Conservation (phyloP, 2,329 filamentous ascomycete species). For the Catunica adiposa region DNA sequence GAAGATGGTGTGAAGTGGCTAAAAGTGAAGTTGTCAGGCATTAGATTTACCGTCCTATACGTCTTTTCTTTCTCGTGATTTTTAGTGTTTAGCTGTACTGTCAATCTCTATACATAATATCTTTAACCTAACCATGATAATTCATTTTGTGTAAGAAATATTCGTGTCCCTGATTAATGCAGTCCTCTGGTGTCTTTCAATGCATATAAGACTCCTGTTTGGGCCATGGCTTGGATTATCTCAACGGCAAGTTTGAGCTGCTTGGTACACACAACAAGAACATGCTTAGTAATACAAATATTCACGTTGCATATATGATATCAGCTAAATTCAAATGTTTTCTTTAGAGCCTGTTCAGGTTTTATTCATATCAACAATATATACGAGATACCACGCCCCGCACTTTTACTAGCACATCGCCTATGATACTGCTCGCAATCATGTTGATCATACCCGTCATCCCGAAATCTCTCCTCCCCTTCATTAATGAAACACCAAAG, state of each 20-base stretch:
- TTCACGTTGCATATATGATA: not conserved
- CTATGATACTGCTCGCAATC: not conserved
- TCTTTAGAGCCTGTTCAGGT: not conserved
- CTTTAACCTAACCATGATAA: not conserved
- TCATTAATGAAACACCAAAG: slow-evolving; percentile 4
- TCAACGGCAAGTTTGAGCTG: not conserved
- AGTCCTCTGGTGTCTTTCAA: too few relatives aligned
- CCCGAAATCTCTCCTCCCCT: not conserved
- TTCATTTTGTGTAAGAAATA: not conserved
- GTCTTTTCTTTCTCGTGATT: slow-evolving; percentile 3
- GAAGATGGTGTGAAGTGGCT: not conserved
- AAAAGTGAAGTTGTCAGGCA: not conserved
- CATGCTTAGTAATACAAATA: too few relatives aligned
- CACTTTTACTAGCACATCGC: not conserved
- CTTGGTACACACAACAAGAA: too few relatives aligned
- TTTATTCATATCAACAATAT: slow-evolving; percentile 1
- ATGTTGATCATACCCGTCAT: not conserved
- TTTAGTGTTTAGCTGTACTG: not conserved
- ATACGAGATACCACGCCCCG: not conserved
- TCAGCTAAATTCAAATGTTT: not conserved
- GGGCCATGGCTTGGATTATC: not conserved
- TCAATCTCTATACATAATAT: slow-evolving; percentile 4
- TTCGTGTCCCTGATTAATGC: not conserved
- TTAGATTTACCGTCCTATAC: not conserved
- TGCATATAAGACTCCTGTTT: not conserved